phyloP scores from a whole-genome alignment of 768 basidiomycete species.

The Kwoniella mangroviensis region DNA sequence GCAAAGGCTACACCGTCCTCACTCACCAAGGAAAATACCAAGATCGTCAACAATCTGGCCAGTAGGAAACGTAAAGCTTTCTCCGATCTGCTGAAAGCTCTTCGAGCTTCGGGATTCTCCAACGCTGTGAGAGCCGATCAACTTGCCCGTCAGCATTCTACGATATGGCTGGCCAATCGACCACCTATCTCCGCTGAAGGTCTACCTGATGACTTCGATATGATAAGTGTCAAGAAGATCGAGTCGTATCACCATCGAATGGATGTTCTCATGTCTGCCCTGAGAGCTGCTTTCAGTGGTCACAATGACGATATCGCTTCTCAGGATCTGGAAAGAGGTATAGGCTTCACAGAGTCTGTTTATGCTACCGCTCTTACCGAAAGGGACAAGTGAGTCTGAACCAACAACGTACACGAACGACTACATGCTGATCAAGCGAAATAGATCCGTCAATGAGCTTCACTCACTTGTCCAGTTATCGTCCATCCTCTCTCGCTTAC shows the following conservation, averaged over 20 bases:
- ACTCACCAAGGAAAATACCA: constrained; percentile 63
- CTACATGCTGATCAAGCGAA: not conserved
- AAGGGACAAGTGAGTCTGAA: constrained; percentile 67
- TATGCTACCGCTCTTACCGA: constrained; percentile 70
- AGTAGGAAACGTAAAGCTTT: constrained; percentile 86
- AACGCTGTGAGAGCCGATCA: constrained; percentile 72
- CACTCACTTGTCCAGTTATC: constrained; percentile 14
- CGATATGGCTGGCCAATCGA: constrained; percentile 38
- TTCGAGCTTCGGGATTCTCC: constrained; percentile 78
- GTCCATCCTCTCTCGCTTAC: constrained; percentile 21
- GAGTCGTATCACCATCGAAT: constrained; percentile 61
- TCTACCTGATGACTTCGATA: constrained; percentile 17
- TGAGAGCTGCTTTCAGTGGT: constrained; percentile 67
- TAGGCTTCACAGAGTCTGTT: constrained; percentile 77
- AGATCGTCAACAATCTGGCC: constrained; percentile 69
- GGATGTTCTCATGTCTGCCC: constrained; percentile 67
- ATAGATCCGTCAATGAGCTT: constrained; percentile 17
- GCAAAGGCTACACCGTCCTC: constrained; percentile 59
- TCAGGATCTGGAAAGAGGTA: constrained; percentile 80
- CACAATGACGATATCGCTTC: constrained; percentile 84
- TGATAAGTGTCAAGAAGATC: constrained; percentile 23
- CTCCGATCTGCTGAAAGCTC: constrained; percentile 86
- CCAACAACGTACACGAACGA: not conserved
- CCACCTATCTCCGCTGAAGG: constrained; percentile 21
- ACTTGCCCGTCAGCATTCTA: constrained; percentile 60